Evolutionary conservation across 2,329 filamentous ascomycete genomes (phyloP), one percentile per base, ranked within the genome.

Genomic region (Talaromyces amestolkiae): DNA sequence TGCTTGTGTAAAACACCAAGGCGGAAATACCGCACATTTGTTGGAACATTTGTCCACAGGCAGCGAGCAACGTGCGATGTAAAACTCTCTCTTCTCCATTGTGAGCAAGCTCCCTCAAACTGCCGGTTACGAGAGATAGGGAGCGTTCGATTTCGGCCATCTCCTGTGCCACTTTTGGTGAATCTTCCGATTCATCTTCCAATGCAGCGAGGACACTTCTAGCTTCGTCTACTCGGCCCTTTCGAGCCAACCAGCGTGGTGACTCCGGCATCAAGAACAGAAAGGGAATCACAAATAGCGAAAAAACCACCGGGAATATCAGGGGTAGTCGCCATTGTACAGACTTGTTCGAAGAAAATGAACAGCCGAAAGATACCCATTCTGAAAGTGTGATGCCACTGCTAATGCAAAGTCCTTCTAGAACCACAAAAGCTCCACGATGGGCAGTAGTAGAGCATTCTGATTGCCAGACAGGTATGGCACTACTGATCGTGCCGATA

Each of bases 151-250:
- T 70, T 67, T 70, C 67, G 51, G 73, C 66, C 58, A 71, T 73
- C 41, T 72, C 70, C 67, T 90, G 88, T 65, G 84, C 81, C 69
- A 86, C 88, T 75, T 90, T 84, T 0, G 68, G 64, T 8, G 67
- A 67, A 15, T 49, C 54, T 43, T 72, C 62, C 2, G 87, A 87
- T 0, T 77, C 74, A 4, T 84, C 87, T 69, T 90, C 88, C 1
- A 90, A 78, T 24, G 79, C 72, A 0, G 86, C 87, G 19, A 89
- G 79, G 31, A 85, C 80, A 9, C 78, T 69, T 13, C 84, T 77
- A 0, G 86, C 84, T 69, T 90, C 88, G 22, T 90, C 87, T 86
- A 87, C 89, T 5, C 86, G 84, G 62, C 87, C 86, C 31, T 88
- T 83, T 68, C 83, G 83, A 11, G 86, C 87, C 11, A 89, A 79